Base-by-base conservation (phyloP, 352 stramenopile genomes). In the Aphanomyces euteiches region DNA sequence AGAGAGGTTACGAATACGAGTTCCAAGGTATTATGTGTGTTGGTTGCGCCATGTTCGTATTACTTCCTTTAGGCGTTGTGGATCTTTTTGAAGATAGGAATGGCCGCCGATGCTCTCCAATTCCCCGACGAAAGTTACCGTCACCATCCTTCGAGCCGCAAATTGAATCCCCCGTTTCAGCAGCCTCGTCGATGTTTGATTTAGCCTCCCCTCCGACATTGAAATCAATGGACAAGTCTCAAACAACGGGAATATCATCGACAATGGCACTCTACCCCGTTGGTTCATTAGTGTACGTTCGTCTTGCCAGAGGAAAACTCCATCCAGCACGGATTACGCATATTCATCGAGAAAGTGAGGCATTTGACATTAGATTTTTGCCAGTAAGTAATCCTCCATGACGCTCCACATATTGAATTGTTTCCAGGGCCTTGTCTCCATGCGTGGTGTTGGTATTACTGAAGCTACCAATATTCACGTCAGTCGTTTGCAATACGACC, bases 181-280 rank as follows among this genome's bases (percentile, higher is more conserved):
- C 54, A 17, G 19, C 13, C 5, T 39, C 54, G 54, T 43, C 54
- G 1, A n/a, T 41, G n/a, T 28, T 28, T 28, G 28, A 28, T 2
- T 28, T 28, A 28, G 2, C 28, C 28, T 28, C 7, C 54, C 7
- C 1, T 61, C 54, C 54, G 34, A 45, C 54, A 40, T 61, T 40
- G 54, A 12, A 50, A n/a, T n/a, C 43, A 61, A 37, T 61, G 2
- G 50, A 21, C n/a, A 19, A 10, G 7, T 19, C 54, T 61, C 28
- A 61, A 37, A 40, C 54, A 19, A 37, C 43, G 3, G 54, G 54
- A 28, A 61, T 70, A 1, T 37, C 19, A 47, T 70, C 50, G 47
- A 70, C 48, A 28, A 70, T 63, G 64, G 64, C 64, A 7, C 36
- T 70, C 7, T 70, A 40, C 54, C 64, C 64, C 3, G 34, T 70